phyloP scores from a whole-genome alignment of 2,329 filamentous ascomycete species.

The Diaporthe humulicola region DNA sequence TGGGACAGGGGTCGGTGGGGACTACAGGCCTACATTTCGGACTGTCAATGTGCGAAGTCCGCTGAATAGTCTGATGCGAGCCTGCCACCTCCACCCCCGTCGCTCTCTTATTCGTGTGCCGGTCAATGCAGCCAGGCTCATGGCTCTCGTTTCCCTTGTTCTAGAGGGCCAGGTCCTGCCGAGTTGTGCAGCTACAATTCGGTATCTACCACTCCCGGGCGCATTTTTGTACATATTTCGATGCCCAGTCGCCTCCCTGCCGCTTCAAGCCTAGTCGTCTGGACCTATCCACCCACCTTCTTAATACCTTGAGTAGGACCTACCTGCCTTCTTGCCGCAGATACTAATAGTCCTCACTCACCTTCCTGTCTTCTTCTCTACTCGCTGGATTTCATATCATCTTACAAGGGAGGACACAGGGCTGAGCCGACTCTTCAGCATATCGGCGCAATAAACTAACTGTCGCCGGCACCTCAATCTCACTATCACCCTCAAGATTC shows the following conservation, averaged over 20 bases:
- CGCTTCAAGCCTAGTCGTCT: not conserved
- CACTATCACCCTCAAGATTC: not conserved
- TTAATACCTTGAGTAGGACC: slow-evolving; percentile 11
- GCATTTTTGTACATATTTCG: slow-evolving; percentile 10
- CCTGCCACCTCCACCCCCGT: not conserved
- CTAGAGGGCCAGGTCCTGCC: not conserved
- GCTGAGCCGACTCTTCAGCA: not conserved
- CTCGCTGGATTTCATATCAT: not conserved
- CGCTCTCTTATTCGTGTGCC: slow-evolving; percentile 18
- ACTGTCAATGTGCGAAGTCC: slow-evolving; percentile 10
- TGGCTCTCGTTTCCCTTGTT: not conserved
- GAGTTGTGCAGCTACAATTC: slow-evolving; percentile 1
- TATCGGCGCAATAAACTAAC: not conserved
- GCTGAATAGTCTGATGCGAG: not conserved
- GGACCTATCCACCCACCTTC: not conserved
- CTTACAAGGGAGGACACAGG: not conserved
- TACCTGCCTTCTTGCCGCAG: not conserved
- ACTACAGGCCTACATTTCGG: slow-evolving; percentile 15
- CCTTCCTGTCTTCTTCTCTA: not conserved
- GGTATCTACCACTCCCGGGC: slow-evolving; percentile 5
- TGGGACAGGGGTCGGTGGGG: slow-evolving; percentile 1
- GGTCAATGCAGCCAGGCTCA: not conserved
- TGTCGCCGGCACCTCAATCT: not conserved
- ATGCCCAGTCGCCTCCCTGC: slow-evolving; percentile 12
- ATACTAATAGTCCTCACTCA: not conserved